Conservation (phyloP, 208 protist genomes). For the Crithidia mellificae region DNA sequence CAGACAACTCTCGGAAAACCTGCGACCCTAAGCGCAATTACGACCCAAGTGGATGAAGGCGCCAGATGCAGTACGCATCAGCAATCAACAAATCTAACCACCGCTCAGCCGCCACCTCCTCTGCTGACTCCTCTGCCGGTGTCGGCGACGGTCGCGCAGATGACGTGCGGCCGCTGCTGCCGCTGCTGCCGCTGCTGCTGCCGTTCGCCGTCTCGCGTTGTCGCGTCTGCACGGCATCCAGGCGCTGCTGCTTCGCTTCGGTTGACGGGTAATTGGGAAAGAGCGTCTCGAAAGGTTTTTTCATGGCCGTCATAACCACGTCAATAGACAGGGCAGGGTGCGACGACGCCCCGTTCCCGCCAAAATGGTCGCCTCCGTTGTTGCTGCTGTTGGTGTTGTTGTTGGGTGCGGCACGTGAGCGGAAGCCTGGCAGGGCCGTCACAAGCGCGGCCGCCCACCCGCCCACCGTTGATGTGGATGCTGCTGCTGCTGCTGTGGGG, state of each 20-base stretch:
- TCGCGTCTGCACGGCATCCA: not conserved
- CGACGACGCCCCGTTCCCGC: not conserved
- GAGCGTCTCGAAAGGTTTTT: slow-evolving; percentile 28
- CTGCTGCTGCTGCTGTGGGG: not conserved
- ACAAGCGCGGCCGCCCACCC: slow-evolving; percentile 15
- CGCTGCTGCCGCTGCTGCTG: not conserved
- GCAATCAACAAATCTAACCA: slow-evolving; percentile 72
- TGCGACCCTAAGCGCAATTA: too few species aligned
- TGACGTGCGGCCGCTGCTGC: not conserved
- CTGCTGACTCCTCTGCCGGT: slow-evolving; percentile 4
- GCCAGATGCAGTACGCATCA: slow-evolving; percentile 61
- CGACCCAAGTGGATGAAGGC: slow-evolving; percentile 23
- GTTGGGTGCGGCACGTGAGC: slow-evolving; percentile 1
- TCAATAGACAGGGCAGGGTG: slow-evolving; percentile 19
- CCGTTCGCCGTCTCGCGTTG: too few species aligned
- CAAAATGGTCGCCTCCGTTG: not conserved
- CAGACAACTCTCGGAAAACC: too few species aligned
- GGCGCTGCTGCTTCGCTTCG: not conserved
- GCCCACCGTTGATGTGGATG: not conserved
- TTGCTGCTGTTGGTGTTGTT: not conserved
- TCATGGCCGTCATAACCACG: slow-evolving; percentile 27
- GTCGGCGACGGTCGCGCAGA: not conserved
- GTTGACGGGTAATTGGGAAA: slow-evolving; percentile 22
- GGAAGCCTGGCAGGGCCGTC: slow-evolving; percentile 26
- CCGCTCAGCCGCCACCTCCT: slow-evolving; percentile 26